Evolutionary conservation across 345 rosid genomes (phyloP), one percentile per base, ranked within the genome.

Genomic region (Garcia nutans): DNA sequence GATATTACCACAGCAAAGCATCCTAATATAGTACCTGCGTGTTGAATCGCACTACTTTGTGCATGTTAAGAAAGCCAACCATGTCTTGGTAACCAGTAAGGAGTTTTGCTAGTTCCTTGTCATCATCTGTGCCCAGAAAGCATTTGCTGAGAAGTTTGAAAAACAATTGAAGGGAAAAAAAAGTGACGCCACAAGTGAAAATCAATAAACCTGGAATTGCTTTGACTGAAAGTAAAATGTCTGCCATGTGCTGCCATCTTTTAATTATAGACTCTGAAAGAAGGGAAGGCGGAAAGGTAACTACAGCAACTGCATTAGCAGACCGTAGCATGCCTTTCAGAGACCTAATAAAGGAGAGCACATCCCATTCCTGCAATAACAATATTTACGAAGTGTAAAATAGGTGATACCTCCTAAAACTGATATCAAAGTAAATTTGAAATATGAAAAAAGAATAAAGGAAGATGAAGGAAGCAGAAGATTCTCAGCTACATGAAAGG

Each of bases 1-100:
- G n/a, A 69, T 42, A 64, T 42, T n/a, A 19, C n/a, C 41, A 52
- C 45, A 54, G 19, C 22, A 42, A 50, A 66, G 22, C 8, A 73
- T 6, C 41, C 58, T 23, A 0, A 19, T 19, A 19, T 37, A 33
- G 16, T 82, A 96, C 98, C 94, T 96, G 99, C 2, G 97, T 85
- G 82, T 91, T 93, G 76, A 88, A 82, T 20, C 93, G 89, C 3
- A 92, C 91, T 49, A 93, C 88, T 82, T 86, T 96, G 85, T 96
- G 99, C 70, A 96, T 65, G 49, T 87, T 90, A 56, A 96, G 96
- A 77, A 93, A 88, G 59, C 99, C 98, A 80, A 89, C 85, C 87
- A 96, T 93, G 86, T 93, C 99, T 76, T 93, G 92, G 85, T 96
- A 96, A 59, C 91, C 98, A 10, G 96, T 88, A 17, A 93, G 90